Evolutionary conservation across 345 rosid genomes (phyloP), one percentile per base, ranked within the genome.

Genomic region (Ricinus communis): DNA sequence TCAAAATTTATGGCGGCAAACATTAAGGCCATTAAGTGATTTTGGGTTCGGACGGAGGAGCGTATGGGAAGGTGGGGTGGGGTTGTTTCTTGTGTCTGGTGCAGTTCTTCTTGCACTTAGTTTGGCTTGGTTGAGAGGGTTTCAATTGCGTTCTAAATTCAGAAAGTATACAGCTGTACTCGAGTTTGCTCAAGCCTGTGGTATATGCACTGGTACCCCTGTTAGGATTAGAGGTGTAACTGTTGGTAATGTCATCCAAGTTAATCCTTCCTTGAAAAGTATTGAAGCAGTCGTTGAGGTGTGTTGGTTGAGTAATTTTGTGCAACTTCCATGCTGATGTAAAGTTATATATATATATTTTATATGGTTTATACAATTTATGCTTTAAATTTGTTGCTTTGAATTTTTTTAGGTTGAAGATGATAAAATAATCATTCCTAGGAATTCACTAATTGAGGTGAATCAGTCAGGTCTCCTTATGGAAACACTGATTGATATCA

Each of bases 61-160:
- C 76, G 76, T 96, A 58, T 93, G 97, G 98, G 98, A 96, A 91
- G 98, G 98, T 69, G 99, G 98, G 50, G 99, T 96, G 19, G 99
- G 98, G 70, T 70, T 96, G 86, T 96, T 93, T 81, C 84, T 96
- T 58, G 93, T 85, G 52, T 96, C 99, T 1, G 96, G 99, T 36
- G 86, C 95, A 3, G 88, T 89, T 15, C 87, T 96, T 60, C 77
- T 91, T 73, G 94, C 91, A 59, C 96, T 96, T 74, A 79, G 87
- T 80, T 78, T 90, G 88, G 98, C 93, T 74, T 96, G 99, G 99
- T 76, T 93, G 79, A 84, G 89, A 65, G 95, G 95, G 24, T 89
- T 87, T 79, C 96, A 91, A 63, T 56, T 93, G 77, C 89, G 92
- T 21, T 83, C 97, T 8, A 90, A 80, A 80, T 91, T 96, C 77